phyloP scores from a whole-genome alignment of 306 rosid species.

The Chamaecrista fasciculata region DNA sequence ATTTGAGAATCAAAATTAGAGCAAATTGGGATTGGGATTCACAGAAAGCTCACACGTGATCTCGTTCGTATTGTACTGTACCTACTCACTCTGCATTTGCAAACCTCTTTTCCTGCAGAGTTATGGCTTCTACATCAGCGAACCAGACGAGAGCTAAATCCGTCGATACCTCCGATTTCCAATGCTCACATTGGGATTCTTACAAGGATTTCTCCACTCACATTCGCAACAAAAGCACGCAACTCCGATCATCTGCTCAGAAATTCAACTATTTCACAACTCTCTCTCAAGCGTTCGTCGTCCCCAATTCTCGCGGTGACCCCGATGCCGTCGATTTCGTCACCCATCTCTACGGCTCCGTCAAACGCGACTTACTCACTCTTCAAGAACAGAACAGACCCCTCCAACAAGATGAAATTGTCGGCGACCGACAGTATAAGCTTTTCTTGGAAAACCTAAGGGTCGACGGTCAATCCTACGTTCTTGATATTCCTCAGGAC shows the following conservation, averaged over 20 bases:
- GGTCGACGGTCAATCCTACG: conserved; percentile 25
- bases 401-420: neutral
- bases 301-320: neutral
- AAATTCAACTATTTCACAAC: conserved; percentile 2
- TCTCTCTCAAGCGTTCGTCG: neutral
- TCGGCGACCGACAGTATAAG: neutral
- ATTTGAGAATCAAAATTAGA: neutral
- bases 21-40: neutral
- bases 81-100: too few species aligned
- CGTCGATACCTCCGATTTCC: neutral
- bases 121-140: conserved; percentile 4
- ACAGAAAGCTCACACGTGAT: too few species aligned
- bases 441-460: conserved; percentile 23
- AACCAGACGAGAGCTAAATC: conserved; percentile 1
- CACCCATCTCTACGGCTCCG: neutral
- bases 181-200: conserved; percentile 19
- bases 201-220: conserved; percentile 21
- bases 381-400: neutral
- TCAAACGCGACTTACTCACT: neutral
- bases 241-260: neutral
- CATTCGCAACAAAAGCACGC: neutral
- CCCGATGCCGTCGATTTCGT: neutral
- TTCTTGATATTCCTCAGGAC: conserved; percentile 26
- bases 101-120: neutral
- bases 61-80: too few species aligned